Conservation (phyloP, 768 basidiomycete genomes). For the Suillus placidus region DNA sequence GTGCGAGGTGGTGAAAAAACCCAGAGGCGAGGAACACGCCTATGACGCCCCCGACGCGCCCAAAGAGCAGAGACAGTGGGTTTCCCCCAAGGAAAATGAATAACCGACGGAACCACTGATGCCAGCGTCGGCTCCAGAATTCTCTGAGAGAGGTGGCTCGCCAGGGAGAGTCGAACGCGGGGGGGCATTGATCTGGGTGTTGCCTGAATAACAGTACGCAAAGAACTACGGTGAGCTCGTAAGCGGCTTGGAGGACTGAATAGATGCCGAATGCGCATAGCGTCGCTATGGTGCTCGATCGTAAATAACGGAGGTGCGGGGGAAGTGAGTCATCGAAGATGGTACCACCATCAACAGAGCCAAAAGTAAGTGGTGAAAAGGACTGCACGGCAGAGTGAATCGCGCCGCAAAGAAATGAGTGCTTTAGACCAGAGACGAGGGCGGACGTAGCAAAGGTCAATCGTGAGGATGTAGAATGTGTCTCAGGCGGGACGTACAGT, state of each 20-base stretch:
- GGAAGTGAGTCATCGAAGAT: slow-evolving; percentile 40
- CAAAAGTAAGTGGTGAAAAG: slow-evolving; percentile 42
- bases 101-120: slow-evolving; percentile 35
- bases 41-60: slow-evolving; percentile 50
- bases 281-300: slow-evolving; percentile 47
- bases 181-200: slow-evolving; percentile 36
- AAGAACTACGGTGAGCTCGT: slow-evolving; percentile 26
- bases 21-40: slow-evolving; percentile 62
- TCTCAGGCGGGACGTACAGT: slow-evolving; percentile 36
- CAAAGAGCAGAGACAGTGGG: slow-evolving; percentile 41
- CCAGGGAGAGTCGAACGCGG: slow-evolving; percentile 38
- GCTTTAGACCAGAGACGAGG: slow-evolving; percentile 33
- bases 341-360: slow-evolving; percentile 22
- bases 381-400: slow-evolving; percentile 50
- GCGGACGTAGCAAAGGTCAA: slow-evolving; percentile 41
- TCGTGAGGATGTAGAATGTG: slow-evolving; percentile 41
- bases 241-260: slow-evolving; percentile 42
- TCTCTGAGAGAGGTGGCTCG: slow-evolving; percentile 37
- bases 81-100: slow-evolving; percentile 36
- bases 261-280: slow-evolving; percentile 49
- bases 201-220: slow-evolving; percentile 33
- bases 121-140: slow-evolving; percentile 44
- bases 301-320: slow-evolving; percentile 27
- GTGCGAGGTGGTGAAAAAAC: slow-evolving; percentile 52
- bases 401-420: slow-evolving; percentile 46